A percentile compares a stretch with the other conserved stretches of the same genome.
Conservation (phyloP, 257 asterid species). For the Prunella vulgaris region DNA sequence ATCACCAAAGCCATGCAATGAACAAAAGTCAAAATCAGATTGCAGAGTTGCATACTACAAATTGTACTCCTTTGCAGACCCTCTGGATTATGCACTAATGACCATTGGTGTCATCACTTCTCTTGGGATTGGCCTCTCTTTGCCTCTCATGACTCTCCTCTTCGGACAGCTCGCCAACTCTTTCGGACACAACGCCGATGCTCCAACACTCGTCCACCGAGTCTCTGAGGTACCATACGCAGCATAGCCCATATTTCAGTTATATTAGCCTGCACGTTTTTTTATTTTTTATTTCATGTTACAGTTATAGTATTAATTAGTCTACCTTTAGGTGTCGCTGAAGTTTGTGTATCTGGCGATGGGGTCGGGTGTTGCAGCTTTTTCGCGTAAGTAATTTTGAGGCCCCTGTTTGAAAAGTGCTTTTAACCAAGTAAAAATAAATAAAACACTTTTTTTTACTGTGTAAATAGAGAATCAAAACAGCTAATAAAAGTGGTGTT, state of each 20-base stretch:
- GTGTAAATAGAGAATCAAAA: too few relatives aligned
- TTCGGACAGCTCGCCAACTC: slow-evolving; percentile 53
- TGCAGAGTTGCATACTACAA: slow-evolving; percentile 43
- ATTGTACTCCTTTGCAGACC: slow-evolving; percentile 55
- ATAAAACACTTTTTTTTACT: too few relatives aligned
- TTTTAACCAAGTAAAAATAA: too few relatives aligned
- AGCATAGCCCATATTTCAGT: too few relatives aligned
- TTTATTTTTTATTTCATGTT: too few relatives aligned
- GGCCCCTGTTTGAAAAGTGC: too few relatives aligned
- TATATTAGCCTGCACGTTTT: too few relatives aligned
- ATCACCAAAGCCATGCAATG: too few relatives aligned
- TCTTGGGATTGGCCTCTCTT: slow-evolving; percentile 41
- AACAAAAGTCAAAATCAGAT: too few relatives aligned
- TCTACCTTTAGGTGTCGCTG: slow-evolving; percentile 51
- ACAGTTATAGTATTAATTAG: too few relatives aligned
- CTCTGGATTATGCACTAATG: slow-evolving; percentile 41
- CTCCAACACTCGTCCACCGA: slow-evolving; percentile 22
- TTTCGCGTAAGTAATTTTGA: slow-evolving; percentile 43
- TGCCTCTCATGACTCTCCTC: slow-evolving; percentile 53
- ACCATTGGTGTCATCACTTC: slow-evolving; percentile 43
- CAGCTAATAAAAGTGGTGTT: too few relatives aligned
- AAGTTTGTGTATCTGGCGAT: slow-evolving; percentile 52
- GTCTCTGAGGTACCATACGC: slow-evolving; percentile 67
- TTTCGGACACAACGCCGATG: slow-evolving; percentile 40
- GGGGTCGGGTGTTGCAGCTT: slow-evolving; percentile 51